phyloP scores from a whole-genome alignment of 192 early-diverging fungal genomes.

The Coemansia sp. region DNA sequence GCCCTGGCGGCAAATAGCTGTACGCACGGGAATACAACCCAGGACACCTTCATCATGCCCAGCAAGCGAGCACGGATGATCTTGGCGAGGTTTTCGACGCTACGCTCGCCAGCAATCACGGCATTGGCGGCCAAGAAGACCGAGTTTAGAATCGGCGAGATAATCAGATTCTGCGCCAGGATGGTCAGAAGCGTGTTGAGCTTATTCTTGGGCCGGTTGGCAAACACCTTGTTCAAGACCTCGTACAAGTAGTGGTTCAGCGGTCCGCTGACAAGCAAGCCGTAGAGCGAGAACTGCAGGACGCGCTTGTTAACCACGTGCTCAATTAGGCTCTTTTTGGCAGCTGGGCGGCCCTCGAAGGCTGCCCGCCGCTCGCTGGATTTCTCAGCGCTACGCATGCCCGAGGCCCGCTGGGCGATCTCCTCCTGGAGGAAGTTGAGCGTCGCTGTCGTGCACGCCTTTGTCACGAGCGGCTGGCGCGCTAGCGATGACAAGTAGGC shows the following conservation, averaged over 20 bases:
- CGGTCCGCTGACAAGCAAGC: constrained; percentile 80
- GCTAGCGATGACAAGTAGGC: constrained; percentile 66
- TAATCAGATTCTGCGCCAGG: constrained; percentile 74
- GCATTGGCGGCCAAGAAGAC: constrained; percentile 87
- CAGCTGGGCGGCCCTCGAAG: constrained; percentile 27
- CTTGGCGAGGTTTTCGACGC: constrained; percentile 53
- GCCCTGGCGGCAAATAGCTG: constrained; percentile 81
- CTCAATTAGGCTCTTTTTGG: constrained; percentile 26
- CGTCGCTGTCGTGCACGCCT: constrained; percentile 75
- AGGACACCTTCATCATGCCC: constrained; percentile 81
- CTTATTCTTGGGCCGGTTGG: constrained; percentile 64
- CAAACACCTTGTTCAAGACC: constrained; percentile 73
- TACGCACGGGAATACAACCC: constrained; percentile 78
- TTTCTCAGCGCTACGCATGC: constrained; percentile 47
- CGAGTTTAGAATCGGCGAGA: constrained; percentile 86
- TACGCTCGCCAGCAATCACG: constrained; percentile 73
- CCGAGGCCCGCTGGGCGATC: constrained; percentile 67
- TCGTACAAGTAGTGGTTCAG: constrained; percentile 83
- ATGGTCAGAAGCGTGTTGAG: constrained; percentile 72
- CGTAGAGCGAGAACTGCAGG: constrained; percentile 83
- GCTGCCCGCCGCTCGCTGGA: constrained; percentile 51
- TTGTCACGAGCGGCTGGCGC: constrained; percentile 75
- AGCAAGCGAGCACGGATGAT: constrained; percentile 66
- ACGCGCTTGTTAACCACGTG: constrained; percentile 63
- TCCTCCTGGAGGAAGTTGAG: constrained; percentile 82